Conservation (phyloP, 192 early-diverging fungal genomes). For the Backusella macrospora region DNA sequence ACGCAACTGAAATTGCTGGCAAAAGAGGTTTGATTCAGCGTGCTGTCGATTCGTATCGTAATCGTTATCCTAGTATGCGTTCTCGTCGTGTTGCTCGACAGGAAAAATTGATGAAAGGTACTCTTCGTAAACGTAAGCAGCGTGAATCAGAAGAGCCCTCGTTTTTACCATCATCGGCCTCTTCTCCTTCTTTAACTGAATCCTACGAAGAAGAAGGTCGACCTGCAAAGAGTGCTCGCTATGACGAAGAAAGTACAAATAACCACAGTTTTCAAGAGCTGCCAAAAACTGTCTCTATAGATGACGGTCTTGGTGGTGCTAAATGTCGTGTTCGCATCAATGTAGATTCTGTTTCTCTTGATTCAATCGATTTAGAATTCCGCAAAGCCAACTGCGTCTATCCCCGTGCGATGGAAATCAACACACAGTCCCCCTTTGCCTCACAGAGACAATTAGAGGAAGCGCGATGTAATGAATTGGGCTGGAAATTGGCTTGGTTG, state of each 20-base stretch:
- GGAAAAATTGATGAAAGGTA: slow-evolving; percentile 68
- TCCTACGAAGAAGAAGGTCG: neutral
- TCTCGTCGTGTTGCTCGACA: slow-evolving; percentile 74
- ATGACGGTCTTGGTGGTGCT: slow-evolving; percentile 32
- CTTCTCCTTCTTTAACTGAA: neutral
- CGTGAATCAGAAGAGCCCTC: slow-evolving; percentile 33
- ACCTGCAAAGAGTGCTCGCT: slow-evolving; percentile 11
- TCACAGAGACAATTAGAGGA: slow-evolving; percentile 43
- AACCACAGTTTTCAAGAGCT: neutral
- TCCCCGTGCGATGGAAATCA: slow-evolving; percentile 44
- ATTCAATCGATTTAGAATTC: slow-evolving; percentile 47
- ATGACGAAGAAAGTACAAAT: neutral
- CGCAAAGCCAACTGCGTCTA: slow-evolving; percentile 58
- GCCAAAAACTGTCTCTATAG: slow-evolving; percentile 36
- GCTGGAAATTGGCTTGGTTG: slow-evolving; percentile 60
- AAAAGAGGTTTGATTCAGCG: slow-evolving; percentile 81
- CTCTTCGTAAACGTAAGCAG: slow-evolving; percentile 49
- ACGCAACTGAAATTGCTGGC: slow-evolving; percentile 62
- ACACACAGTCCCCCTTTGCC: slow-evolving; percentile 28
- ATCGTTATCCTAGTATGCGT: slow-evolving; percentile 68
- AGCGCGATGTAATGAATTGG: slow-evolving; percentile 58
- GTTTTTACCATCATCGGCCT: neutral
- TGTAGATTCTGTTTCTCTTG: slow-evolving; percentile 52
- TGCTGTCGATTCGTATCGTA: slow-evolving; percentile 81
- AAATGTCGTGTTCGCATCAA: slow-evolving; percentile 47